Conservation (phyloP, 257 asterid genomes). For the Forsythia viridissima region DNA sequence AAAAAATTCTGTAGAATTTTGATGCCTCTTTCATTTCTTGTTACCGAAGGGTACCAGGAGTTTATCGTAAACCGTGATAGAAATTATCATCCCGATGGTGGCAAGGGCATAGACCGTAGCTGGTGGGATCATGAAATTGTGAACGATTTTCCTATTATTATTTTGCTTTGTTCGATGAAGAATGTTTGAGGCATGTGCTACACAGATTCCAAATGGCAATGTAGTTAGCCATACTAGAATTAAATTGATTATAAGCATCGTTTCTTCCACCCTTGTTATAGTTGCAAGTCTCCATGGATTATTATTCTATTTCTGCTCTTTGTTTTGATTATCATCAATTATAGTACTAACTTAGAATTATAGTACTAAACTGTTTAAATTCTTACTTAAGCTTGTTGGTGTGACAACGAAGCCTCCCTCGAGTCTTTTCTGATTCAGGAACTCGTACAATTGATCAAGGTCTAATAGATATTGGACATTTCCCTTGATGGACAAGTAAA, state of each 20-base stretch:
- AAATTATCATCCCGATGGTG: slow-evolving; percentile 69
- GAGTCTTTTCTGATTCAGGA: slow-evolving; percentile 38
- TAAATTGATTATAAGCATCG: slow-evolving; percentile 62
- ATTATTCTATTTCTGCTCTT: slow-evolving; percentile 25
- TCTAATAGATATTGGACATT: slow-evolving; percentile 43
- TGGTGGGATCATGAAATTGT: slow-evolving; percentile 55
- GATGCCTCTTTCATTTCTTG: slow-evolving; percentile 68
- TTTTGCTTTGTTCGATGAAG: slow-evolving; percentile 70
- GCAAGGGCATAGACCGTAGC: slow-evolving; percentile 63
- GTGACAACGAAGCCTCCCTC: slow-evolving; percentile 59
- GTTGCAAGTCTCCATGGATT: slow-evolving; percentile 64
- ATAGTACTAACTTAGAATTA: slow-evolving; percentile 35
- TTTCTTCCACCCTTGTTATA: slow-evolving; percentile 67
- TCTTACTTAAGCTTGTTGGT: slow-evolving; percentile 64
- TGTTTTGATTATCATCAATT: slow-evolving; percentile 32
- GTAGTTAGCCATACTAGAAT: slow-evolving; percentile 75
- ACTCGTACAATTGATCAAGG: slow-evolving; percentile 58
- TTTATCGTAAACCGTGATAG: slow-evolving; percentile 61
- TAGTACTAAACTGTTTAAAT: not conserved
- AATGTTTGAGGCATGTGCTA: slow-evolving; percentile 69
- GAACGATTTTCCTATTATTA: slow-evolving; percentile 44
- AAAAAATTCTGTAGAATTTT: slow-evolving; percentile 60
- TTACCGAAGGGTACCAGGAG: slow-evolving; percentile 61
- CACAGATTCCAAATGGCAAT: slow-evolving; percentile 66
- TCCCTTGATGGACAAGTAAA: slow-evolving; percentile 34